Conservation (phyloP, 805 yeast genomes). For the Yarrowia phangngaensis region DNA sequence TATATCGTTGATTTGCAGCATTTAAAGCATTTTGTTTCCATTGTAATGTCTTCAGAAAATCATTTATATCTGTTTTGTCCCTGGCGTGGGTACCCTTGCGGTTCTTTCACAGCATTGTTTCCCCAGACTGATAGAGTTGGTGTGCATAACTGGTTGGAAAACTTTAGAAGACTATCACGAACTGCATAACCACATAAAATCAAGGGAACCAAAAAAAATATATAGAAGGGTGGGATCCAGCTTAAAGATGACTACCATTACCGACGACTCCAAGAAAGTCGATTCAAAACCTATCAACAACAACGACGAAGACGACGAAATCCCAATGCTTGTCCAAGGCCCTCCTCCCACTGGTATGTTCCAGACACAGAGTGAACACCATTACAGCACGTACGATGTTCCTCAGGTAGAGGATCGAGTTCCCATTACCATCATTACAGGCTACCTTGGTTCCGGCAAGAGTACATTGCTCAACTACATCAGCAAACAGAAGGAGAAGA, state of each 20-base stretch:
- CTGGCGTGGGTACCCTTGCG: slow-evolving; percentile 22
- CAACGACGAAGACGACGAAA: slow-evolving; percentile 13
- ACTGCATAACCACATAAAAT: slow-evolving; percentile 16
- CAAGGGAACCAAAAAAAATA: slow-evolving; percentile 4
- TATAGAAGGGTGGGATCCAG: background rate
- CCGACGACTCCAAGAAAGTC: background rate
- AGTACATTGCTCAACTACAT: slow-evolving; percentile 72
- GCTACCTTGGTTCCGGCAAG: slow-evolving; percentile 93
- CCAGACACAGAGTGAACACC: slow-evolving; percentile 25
- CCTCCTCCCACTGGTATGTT: slow-evolving; percentile 23
- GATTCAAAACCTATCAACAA: background rate
- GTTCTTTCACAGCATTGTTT: slow-evolving; percentile 5
- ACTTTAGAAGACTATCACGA: slow-evolving; percentile 1
- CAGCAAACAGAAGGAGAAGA: slow-evolving; percentile 59
- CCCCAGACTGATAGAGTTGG: slow-evolving; percentile 23
- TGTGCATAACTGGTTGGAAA: slow-evolving; percentile 15
- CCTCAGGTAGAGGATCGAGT: slow-evolving; percentile 46
- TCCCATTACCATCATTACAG: slow-evolving; percentile 91
- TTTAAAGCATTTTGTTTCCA: no score
- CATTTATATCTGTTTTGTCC: background rate
- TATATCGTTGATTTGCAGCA: no score
- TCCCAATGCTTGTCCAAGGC: slow-evolving; percentile 18
- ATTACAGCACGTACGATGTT: slow-evolving; percentile 18
- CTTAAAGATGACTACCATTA: slow-evolving; percentile 1
- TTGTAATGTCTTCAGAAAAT: background rate